Evolutionary conservation across 129 eudicot genomes (phyloP).

Genomic region (Silybum marianum): DNA sequence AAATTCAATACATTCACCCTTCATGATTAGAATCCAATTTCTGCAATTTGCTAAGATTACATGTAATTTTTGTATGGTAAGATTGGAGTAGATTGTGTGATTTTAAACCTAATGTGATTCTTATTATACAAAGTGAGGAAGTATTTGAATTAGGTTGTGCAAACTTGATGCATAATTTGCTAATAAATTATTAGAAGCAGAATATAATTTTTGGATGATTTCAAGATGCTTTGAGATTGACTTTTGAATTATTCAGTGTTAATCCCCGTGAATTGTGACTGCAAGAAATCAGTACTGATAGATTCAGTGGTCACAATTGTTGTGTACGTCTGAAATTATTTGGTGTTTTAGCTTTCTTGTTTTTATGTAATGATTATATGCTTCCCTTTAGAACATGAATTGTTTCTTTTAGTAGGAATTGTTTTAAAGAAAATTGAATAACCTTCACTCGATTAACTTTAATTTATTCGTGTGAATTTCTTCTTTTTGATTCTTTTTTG

Average conservation of each 20-base stretch:
- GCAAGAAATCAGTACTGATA: too few species aligned
- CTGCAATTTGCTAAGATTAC: not conserved
- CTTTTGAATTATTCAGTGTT: not conserved
- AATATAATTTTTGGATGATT: not conserved
- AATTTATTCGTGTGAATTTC: not conserved
- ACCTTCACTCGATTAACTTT: not conserved
- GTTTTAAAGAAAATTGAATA: not conserved
- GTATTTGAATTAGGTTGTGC: conserved; percentile 12
- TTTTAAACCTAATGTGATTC: not conserved
- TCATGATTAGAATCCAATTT: not conserved
- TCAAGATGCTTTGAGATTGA: not conserved
- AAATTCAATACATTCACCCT: not conserved
- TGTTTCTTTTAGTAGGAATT: not conserved
- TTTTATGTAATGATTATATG: not conserved
- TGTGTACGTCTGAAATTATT: too few species aligned
- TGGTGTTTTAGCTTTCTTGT: not conserved
- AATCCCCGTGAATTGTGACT: too few species aligned
- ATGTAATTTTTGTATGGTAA: not conserved
- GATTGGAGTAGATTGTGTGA: conserved; percentile 1
- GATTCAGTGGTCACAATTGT: too few species aligned
- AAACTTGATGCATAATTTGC: not conserved
- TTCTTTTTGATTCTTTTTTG: not conserved
- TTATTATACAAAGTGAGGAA: not conserved
- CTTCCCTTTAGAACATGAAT: not conserved
- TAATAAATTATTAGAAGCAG: conserved; percentile 9